Percentiles rank a stretch among this genome's conserved stretches.
phyloP scores from a whole-genome alignment of 768 basidiomycete genomes.

The Baorangia bicolor region DNA sequence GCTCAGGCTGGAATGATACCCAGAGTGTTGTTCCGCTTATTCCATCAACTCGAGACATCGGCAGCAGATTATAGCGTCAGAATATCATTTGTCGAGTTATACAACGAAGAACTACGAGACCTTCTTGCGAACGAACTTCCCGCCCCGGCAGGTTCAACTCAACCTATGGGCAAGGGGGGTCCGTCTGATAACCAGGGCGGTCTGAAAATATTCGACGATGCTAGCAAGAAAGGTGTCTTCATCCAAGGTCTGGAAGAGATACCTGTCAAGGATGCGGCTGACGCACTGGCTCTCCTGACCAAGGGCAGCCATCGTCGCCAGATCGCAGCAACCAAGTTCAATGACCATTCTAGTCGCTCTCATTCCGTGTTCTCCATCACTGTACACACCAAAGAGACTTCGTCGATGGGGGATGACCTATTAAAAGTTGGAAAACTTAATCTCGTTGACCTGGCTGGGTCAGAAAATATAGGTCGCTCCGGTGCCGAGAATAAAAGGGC shows the following conservation, averaged over 20 bases:
- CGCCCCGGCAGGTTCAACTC: conserved; percentile 60
- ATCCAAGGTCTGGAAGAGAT: conserved; percentile 96
- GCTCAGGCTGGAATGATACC: conserved; percentile 94
- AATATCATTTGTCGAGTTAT: conserved; percentile 91
- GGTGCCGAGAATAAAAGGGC: conserved; percentile 96
- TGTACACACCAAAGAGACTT: conserved; percentile 86
- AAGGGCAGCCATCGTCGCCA: conserved; percentile 91
- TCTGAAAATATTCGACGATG: conserved; percentile 93
- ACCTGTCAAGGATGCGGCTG: conserved; percentile 75
- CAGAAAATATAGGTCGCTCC: conserved; percentile 94
- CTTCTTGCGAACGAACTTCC: conserved; percentile 79
- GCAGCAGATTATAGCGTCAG: conserved; percentile 87
- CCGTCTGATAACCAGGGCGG: conserved; percentile 53
- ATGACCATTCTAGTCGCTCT: conserved; percentile 95
- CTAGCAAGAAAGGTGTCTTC: conserved; percentile 81
- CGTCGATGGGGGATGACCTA: conserved; percentile 78
- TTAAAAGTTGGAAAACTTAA: conserved; percentile 94
- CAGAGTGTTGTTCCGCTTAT: conserved; percentile 86
- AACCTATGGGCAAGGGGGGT: conserved; percentile 72
- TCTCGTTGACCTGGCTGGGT: conserved; percentile 95
- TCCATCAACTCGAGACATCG: conserved; percentile 79
- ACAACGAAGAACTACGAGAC: conserved; percentile 98
- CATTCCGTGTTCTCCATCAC: conserved; percentile 98
- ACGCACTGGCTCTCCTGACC: conserved; percentile 79
- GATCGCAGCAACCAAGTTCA: conserved; percentile 95